Evolutionary conservation across 306 rosid genomes (phyloP).

Genomic region (Oemleria cerasiformis): DNA sequence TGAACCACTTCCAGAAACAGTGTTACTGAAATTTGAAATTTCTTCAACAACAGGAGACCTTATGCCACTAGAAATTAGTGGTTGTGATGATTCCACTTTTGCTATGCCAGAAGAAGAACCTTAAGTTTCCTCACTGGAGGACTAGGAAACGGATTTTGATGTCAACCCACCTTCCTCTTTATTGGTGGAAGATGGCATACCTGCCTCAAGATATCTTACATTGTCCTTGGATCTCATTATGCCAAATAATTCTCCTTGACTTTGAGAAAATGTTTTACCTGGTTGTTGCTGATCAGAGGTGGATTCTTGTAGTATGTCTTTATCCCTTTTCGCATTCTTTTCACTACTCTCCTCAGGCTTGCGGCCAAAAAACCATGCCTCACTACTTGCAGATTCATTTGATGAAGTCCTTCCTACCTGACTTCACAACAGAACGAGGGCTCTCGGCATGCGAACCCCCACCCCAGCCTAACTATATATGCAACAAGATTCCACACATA

Average conservation of each 20-base stretch:
- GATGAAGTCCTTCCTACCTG: constrained; percentile 58
- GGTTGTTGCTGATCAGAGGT: constrained; percentile 40
- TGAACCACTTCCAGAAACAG: constrained; percentile 37
- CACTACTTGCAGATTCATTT: constrained; percentile 58
- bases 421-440: constrained; percentile 42
- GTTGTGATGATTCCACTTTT: constrained; percentile 35
- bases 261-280: constrained; percentile 24
- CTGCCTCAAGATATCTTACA: constrained; percentile 47
- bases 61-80: constrained; percentile 29
- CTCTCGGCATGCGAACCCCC: constrained; percentile 59
- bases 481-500: constrained; percentile 61
- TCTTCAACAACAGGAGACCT: constrained; percentile 15
- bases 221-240: constrained; percentile 34
- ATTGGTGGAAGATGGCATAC: constrained; percentile 37
- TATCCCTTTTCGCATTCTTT: constrained; percentile 34
- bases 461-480: constrained; percentile 61
- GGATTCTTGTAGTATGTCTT: constrained; percentile 35
- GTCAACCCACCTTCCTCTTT: constrained; percentile 41
- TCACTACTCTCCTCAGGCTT: constrained; percentile 56
- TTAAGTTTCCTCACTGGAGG: constrained; percentile 49
- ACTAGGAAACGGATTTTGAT: constrained; percentile 44
- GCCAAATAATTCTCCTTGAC: constrained; percentile 40
- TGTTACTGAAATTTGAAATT: constrained; percentile 24
- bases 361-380: constrained; percentile 66
- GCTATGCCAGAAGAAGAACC: constrained; percentile 40